Conservation (phyloP, 2,329 filamentous ascomycete species). For the Cercospora zeina region DNA sequence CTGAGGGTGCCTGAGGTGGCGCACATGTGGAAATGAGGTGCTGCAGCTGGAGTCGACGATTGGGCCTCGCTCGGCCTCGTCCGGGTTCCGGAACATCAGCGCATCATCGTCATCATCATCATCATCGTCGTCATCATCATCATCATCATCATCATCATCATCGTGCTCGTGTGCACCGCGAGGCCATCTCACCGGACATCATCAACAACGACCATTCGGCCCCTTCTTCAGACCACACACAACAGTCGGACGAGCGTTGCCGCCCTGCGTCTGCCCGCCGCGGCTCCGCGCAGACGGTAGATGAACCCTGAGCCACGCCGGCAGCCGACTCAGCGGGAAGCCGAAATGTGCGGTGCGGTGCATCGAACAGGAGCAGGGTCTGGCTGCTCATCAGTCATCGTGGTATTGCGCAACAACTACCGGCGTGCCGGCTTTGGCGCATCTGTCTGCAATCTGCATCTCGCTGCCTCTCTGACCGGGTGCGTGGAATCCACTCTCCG, state of each 20-base stretch:
- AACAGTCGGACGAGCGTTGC: slow-evolving; percentile 2
- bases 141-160: too few species aligned
- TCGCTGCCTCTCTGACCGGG: not conserved
- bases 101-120: too few species aligned
- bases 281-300: not conserved
- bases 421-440: not conserved
- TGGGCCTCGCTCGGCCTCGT: not conserved
- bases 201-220: too few species aligned
- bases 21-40: not conserved
- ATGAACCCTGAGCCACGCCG: not conserved
- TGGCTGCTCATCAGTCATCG: not conserved
- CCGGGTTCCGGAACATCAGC: not conserved
- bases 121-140: too few species aligned
- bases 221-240: not conserved
- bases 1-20: not conserved
- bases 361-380: slow-evolving; percentile 1
- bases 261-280: slow-evolving; percentile 3
- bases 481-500: slow-evolving; percentile 1
- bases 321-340: not conserved
- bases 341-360: not conserved
- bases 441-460: not conserved
- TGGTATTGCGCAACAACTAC: not conserved
- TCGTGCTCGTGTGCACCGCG: too few species aligned
- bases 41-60: not conserved
- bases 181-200: too few species aligned